Percentiles rank a stretch among this genome's conserved stretches.
Conservation (phyloP, 306 rosid species). For the Inga oerstediana region DNA sequence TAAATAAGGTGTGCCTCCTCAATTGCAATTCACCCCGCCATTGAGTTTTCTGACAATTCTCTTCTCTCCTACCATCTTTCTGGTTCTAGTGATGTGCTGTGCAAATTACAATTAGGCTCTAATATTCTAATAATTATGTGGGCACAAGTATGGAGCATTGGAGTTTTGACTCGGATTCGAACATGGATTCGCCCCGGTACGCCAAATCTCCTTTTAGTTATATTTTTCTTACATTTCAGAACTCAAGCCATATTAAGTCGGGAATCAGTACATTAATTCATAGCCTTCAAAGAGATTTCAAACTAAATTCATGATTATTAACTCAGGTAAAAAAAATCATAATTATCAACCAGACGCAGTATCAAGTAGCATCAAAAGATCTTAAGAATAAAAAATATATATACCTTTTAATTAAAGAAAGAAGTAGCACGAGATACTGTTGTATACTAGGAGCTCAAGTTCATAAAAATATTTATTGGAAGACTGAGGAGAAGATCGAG, state of each 20-base stretch:
- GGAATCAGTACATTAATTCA: slow-evolving; percentile 1
- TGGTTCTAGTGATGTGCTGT: too few relatives aligned
- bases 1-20: too few relatives aligned
- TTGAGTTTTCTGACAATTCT: too few relatives aligned
- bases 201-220: too few relatives aligned
- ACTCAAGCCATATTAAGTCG: slow-evolving; percentile 1
- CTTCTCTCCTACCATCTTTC: too few relatives aligned
- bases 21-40: too few relatives aligned
- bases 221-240: too few relatives aligned
- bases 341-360: neutral
- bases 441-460: neutral
- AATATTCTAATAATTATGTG: too few relatives aligned
- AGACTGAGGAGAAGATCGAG: neutral
- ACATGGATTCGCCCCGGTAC: too few relatives aligned
- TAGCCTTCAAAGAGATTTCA: neutral
- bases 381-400: neutral
- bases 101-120: too few relatives aligned
- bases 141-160: too few relatives aligned
- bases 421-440: slow-evolving; percentile 29
- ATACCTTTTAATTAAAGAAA: slow-evolving; percentile 41
- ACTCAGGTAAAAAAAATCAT: neutral
- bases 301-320: neutral
- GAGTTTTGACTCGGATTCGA: too few relatives aligned
- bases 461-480: neutral
- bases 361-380: neutral